These are phyloP conservation scores for Chaetomium tenue DNA, from an alignment of 495 filamentous ascomycete species.

Conservation along the genomic window DNA sequence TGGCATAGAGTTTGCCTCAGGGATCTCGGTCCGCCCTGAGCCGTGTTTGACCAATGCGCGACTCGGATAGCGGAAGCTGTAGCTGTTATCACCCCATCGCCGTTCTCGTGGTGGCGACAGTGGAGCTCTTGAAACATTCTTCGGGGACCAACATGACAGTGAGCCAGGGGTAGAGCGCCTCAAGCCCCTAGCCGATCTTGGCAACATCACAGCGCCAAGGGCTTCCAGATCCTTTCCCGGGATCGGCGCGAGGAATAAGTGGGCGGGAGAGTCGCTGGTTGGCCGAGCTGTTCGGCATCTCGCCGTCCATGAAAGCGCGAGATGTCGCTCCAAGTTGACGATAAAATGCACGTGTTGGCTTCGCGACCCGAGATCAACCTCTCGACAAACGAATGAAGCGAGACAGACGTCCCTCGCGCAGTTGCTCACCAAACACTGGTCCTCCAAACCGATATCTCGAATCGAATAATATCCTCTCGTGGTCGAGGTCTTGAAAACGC, in stretches of 20 bases:
- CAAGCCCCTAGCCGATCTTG: constrained; percentile 3
- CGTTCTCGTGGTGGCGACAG: constrained; percentile 21
- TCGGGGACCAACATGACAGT: constrained; percentile 1
- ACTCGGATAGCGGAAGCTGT: constrained; percentile 12
- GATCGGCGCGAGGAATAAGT: constrained; percentile 13
- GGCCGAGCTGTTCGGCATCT: constrained; percentile 17
- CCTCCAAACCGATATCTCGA: no score
- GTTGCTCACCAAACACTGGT: not conserved
- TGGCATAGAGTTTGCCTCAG: not conserved
- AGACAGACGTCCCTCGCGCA: not conserved
- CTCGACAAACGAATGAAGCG: not conserved
- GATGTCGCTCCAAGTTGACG: not conserved
- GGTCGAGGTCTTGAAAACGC: no score
- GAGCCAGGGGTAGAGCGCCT: constrained; percentile 7
- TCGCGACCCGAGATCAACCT: constrained; percentile 9
- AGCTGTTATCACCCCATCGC: not conserved
- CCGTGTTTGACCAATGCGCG: constrained; percentile 19
- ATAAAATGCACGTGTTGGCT: constrained; percentile 2
- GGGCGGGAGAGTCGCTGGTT: constrained; percentile 15
- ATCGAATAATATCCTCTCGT: no score
- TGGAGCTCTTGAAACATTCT: constrained; percentile 22
- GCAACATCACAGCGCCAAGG: constrained; percentile 16
- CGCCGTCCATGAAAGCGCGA: constrained; percentile 25
- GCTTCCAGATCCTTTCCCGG: not conserved
- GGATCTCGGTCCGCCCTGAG: not conserved